Base-by-base conservation (phyloP, 371 early-diverging fungal genomes). In the Mucor mucedo region DNA sequence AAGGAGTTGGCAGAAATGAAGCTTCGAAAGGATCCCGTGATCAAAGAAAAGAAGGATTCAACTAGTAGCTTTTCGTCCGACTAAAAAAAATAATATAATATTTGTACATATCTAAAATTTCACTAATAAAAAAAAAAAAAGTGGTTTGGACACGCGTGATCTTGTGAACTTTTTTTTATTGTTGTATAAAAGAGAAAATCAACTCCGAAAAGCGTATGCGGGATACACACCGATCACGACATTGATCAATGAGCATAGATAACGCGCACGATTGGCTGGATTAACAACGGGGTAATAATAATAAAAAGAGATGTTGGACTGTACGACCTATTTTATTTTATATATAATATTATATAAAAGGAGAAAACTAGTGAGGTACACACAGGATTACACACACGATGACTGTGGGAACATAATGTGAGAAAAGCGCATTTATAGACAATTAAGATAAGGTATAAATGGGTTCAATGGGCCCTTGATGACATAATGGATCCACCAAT, bases 1-100 rank as follows among this genome's bases (percentile, higher is more conserved):
- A 73, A 69, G 48, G 76, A 75, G 41, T 48, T 78, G 3, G 65
- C 64, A 14, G 52, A 40, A 32, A 27, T 27, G 2, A 55, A 55
- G n/a, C 30, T 11, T 11, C 8, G 41, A 48, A 30, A 30, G 4
- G 28, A 29, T 49, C 11, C 14, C 5, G 21, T 21, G 35, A 35
- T 8, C 6, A 8, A 35, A 8, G 8, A 35, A 8, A 35, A 35
- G 35, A 35, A 35, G 35, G 35, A n/a, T n/a, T 21, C 21, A 21
- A 21, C 21, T 21, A 16, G n/a, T 44, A 44, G 13, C 14, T 13
- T 44, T 13, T 44, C 44, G 14, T 14, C 16, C 5, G 44, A 44
- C 1, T 44, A 13, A 14, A n/a, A n/a, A 14, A n/a, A n/a, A 14
- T 44, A 2, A 14, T 44, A 5, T 35, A 35, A 35, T 35, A 35